These are phyloP conservation scores for Candida pseudoviswanathii DNA, from an alignment of 1,139 yeast genomes.

Conservation along the genomic window DNA sequence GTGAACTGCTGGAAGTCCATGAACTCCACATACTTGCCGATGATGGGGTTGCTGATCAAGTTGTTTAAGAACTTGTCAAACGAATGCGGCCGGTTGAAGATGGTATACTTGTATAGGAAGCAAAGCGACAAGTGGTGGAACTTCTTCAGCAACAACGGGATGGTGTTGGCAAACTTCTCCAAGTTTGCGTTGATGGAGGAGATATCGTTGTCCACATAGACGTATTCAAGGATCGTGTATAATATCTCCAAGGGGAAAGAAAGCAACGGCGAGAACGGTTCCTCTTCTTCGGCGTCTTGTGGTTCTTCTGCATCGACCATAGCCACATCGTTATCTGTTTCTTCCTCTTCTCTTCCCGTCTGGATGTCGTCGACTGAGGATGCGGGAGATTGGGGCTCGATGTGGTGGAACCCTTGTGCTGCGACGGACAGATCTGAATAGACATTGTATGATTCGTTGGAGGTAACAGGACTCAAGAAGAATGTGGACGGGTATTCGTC, in stretches of 20 bases:
- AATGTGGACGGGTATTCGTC: constrained; percentile 26
- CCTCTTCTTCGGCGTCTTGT: constrained; percentile 6
- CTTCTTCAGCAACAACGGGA: constrained; percentile 39
- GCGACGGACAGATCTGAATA: constrained; percentile 8
- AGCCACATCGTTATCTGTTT: not conserved
- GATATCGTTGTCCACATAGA: constrained; percentile 41
- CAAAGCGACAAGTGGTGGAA: constrained; percentile 36
- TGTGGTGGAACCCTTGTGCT: not conserved
- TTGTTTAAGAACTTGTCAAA: constrained; percentile 72
- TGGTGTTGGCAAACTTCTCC: constrained; percentile 44
- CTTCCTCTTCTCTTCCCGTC: constrained; percentile 1
- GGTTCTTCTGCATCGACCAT: not conserved
- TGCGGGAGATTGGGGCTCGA: constrained; percentile 11
- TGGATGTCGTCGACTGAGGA: constrained; percentile 7
- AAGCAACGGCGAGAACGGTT: constrained; percentile 19
- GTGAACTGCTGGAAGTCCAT: constrained; percentile 90
- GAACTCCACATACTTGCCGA: constrained; percentile 71
- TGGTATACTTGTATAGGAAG: constrained; percentile 64
- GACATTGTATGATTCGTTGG: constrained; percentile 28
- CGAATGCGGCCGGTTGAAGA: constrained; percentile 79
- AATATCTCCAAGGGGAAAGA: constrained; percentile 46
- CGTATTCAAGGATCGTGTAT: constrained; percentile 45
- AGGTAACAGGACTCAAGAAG: constrained; percentile 39
- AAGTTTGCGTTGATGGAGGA: constrained; percentile 44
- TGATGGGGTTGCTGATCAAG: constrained; percentile 48